A percentile compares a stretch with the other conserved stretches of the same genome.
These are phyloP conservation scores for Colletotrichum cereale DNA, from an alignment of 2,329 filamentous ascomycete genomes.

Conservation along the genomic window DNA sequence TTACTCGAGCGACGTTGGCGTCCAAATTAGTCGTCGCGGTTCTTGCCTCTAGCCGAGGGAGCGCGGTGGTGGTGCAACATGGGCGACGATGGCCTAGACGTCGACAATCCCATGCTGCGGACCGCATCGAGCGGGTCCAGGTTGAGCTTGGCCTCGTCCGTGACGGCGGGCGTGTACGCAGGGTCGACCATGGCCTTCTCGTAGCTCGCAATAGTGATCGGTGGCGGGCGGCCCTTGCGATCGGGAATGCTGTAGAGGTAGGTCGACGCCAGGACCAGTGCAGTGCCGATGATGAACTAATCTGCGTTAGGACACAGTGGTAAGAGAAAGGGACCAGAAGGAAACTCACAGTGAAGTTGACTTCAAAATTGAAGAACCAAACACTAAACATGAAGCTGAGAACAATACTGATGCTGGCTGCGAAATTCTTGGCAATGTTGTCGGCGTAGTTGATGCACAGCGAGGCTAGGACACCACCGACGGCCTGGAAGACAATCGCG, in stretches of 20 bases:
- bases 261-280: conserved; percentile 82
- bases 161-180: conserved; percentile 53
- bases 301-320: conserved; percentile 9
- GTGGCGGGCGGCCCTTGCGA: conserved; percentile 70
- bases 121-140: conserved; percentile 57
- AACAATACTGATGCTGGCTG: conserved; percentile 91
- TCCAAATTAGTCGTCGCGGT: conserved; percentile 37
- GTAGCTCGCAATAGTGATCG: conserved; percentile 78
- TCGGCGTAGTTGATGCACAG: conserved; percentile 86
- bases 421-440: conserved; percentile 94
- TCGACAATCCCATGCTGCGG: conserved; percentile 55
- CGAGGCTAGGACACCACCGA: conserved; percentile 82
- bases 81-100: conserved; percentile 62
- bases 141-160: conserved; percentile 50
- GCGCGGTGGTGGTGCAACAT: conserved; percentile 48
- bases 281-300: conserved; percentile 86
- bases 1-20: background rate
- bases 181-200: conserved; percentile 78
- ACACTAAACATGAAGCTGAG: conserved; percentile 88
- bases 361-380: conserved; percentile 84
- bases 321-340: conserved; percentile 8
- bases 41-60: conserved; percentile 39
- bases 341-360: conserved; percentile 76
- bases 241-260: conserved; percentile 85
- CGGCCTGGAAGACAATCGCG: conserved; percentile 84